Percentiles rank a stretch among this genome's conserved stretches.
These are phyloP conservation scores for Bertia moriformis DNA, from an alignment of 2,329 filamentous ascomycete species.

Conservation along the genomic window DNA sequence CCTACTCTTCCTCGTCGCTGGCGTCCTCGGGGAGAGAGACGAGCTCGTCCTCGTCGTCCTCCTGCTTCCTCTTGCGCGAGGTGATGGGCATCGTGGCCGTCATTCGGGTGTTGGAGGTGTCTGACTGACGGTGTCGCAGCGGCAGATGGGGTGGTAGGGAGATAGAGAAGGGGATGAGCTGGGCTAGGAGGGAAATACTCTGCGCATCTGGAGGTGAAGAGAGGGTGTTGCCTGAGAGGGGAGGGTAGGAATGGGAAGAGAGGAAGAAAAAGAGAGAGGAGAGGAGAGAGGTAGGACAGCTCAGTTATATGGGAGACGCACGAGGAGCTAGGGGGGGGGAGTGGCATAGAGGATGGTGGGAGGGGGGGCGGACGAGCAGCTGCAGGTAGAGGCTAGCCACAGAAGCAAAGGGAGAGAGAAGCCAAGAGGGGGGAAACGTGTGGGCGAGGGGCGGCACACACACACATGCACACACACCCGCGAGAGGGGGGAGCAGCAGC, in stretches of 20 bases:
- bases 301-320: neutral
- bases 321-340: neutral
- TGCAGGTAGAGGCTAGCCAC: constrained; percentile 6
- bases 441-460: constrained; percentile 8
- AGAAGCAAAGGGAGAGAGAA: constrained; percentile 4
- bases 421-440: constrained; percentile 5
- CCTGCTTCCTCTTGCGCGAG: constrained; percentile 36
- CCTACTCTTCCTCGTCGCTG: constrained; percentile 33
- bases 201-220: neutral
- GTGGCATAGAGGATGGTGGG: too few relatives aligned
- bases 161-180: too few relatives aligned
- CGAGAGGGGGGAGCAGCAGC: too few relatives aligned
- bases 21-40: constrained; percentile 36
- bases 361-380: constrained; percentile 3
- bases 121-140: too few relatives aligned
- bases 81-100: constrained; percentile 23
- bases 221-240: neutral
- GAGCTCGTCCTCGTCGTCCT: constrained; percentile 26
- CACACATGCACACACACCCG: neutral
- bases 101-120: too few relatives aligned
- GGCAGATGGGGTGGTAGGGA: too few relatives aligned
- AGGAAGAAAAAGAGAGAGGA: constrained; percentile 8
- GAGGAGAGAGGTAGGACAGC: constrained; percentile 1
- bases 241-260: constrained; percentile 8
- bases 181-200: too few relatives aligned